These are phyloP conservation scores for Macaranga tanarius DNA, from an alignment of 441 rosid species.

Conservation along the genomic window DNA sequence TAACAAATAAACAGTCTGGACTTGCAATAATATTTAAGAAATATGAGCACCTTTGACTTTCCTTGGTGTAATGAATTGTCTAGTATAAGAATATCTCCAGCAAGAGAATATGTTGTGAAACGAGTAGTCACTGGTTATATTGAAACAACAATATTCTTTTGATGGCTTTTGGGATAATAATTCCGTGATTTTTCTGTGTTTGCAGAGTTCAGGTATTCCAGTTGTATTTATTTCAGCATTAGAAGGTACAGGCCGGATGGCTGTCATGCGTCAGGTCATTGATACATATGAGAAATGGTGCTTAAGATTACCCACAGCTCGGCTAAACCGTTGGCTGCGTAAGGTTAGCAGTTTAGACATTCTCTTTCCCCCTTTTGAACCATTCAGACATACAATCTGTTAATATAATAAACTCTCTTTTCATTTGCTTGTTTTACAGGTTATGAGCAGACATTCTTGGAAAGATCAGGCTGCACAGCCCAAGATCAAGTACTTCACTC, in stretches of 20 bases:
- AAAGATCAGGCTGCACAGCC: conserved; percentile 83
- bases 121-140: not conserved
- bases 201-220: conserved; percentile 79
- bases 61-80: not conserved
- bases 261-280: conserved; percentile 68
- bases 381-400: not conserved
- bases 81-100: not conserved
- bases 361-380: not conserved
- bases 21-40: not conserved
- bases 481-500: conserved; percentile 90
- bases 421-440: conserved; percentile 39
- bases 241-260: conserved; percentile 76
- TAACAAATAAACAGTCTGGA: not conserved
- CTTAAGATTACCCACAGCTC: conserved; percentile 77
- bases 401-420: not conserved
- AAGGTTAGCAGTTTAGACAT: conserved; percentile 49
- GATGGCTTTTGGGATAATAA: not conserved
- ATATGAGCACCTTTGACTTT: not conserved
- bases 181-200: not conserved
- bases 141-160: not conserved
- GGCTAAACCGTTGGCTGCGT: conserved; percentile 87
- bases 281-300: conserved; percentile 84
- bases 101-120: not conserved
- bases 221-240: conserved; percentile 78
- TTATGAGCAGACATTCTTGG: conserved; percentile 97